Conservation (phyloP, 306 rosid genomes). For the Crotalaria pallida region DNA sequence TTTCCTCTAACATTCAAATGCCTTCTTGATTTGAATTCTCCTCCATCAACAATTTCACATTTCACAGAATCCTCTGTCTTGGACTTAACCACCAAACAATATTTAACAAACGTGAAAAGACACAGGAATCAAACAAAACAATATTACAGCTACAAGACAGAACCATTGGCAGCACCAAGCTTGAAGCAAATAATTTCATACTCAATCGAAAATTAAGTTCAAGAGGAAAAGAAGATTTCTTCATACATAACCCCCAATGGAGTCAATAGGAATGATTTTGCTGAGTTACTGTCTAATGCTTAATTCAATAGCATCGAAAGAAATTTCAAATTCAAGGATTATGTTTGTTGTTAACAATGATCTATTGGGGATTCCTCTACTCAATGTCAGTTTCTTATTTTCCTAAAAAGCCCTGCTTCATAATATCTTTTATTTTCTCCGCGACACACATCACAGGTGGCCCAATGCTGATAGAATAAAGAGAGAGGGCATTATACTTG, state of each 20-base stretch:
- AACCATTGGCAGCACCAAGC: background rate
- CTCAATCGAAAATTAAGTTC: background rate
- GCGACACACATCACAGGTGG: background rate
- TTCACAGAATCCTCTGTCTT: no score
- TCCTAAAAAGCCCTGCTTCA: background rate
- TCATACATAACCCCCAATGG: background rate
- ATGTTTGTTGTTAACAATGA: background rate
- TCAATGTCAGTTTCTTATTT: background rate
- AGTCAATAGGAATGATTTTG: background rate
- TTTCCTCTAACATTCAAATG: no score
- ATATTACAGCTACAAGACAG: no score
- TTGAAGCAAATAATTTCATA: background rate
- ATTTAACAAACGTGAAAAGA: no score
- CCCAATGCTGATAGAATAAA: background rate
- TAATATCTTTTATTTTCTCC: background rate
- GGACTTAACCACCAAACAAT: no score
- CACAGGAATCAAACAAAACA: no score
- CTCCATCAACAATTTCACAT: no score
- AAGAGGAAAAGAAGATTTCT: background rate
- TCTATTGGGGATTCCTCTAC: background rate
- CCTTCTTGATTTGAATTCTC: no score
- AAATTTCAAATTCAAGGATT: background rate
- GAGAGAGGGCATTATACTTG: background rate
- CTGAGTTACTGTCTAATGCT: background rate
- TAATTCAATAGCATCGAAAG: background rate